Base-by-base conservation (phyloP, 805 yeast genomes). In the Hanseniaspora lindneri region DNA sequence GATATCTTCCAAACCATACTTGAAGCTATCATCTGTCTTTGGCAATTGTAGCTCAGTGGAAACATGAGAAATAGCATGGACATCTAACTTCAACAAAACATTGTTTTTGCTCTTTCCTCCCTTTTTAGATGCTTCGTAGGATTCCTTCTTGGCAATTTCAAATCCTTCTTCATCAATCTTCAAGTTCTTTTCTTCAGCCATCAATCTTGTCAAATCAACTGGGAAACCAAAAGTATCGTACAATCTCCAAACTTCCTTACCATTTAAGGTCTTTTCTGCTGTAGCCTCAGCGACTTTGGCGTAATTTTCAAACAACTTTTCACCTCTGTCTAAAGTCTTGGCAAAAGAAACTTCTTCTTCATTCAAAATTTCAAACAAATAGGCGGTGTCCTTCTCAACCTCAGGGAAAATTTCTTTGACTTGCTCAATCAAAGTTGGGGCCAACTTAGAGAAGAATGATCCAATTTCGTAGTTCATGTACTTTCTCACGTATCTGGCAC, bases 201-300 rank as follows among this genome's bases (percentile, higher is more conserved):
- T 92, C 63, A 92, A 75, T 64, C 95, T 79, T 27, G 99, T 92
- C 62, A 92, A 76, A 68, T 92, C 99, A 50, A 87, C 96, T 33
- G 99, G 99, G 83, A 92, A 92, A 51, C 99, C 99, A 62, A 89
- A 92, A 11, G 99, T 92, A 60, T 92, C 99, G 60, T 92, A 92
- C 58, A 92, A 73, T 69, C 99, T 79, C 99, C 99, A 92, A 34
- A 92, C 98, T 64, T 89, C 96, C 59, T 76, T 80, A 64, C 99
- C 99, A 42, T 83, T 76, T 54, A 92, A 74, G 34, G 82, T 75
- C 65, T 80, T 87, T 54, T 75, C 76, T 40, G 83, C 80, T 25
- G 82, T 74, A 59, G 80, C 77, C 44, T 81, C 70, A 49, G 97
- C 95, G 58, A 77, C 77, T 44, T 76, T 75, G 39, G 96, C 95